Percentiles rank a stretch among this genome's conserved stretches.
Evolutionary conservation across 257 asterid genomes (phyloP).

Genomic region (Eustoma russellianum): DNA sequence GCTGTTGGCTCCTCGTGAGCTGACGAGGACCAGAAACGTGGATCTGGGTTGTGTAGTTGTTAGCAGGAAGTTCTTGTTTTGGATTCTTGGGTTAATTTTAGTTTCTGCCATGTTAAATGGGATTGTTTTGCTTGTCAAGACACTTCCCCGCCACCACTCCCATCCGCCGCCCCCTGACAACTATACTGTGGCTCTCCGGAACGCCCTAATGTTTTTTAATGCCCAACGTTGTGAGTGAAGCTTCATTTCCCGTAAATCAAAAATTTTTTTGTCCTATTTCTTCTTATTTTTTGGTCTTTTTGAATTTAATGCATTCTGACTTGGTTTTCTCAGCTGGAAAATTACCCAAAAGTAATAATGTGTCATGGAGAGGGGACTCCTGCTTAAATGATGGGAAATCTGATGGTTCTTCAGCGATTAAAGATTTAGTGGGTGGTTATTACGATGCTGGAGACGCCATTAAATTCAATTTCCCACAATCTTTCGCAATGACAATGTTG

Average conservation of each 20-base stretch:
- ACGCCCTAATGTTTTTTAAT: slow-evolving; percentile 91
- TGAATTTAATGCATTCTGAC: slow-evolving; percentile 14
- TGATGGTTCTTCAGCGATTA: slow-evolving; percentile 35
- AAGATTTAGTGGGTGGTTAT: slow-evolving; percentile 77
- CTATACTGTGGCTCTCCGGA: slow-evolving; percentile 72
- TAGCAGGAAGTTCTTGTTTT: slow-evolving; percentile 71
- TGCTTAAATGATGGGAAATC: slow-evolving; percentile 63
- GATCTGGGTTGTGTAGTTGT: slow-evolving; percentile 95
- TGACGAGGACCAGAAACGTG: slow-evolving; percentile 93
- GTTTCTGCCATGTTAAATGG: slow-evolving; percentile 71
- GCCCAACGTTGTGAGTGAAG: slow-evolving; percentile 78
- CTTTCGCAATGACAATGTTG: slow-evolving; percentile 93
- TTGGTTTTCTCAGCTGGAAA: slow-evolving; percentile 63
- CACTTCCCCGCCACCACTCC: slow-evolving; percentile 69
- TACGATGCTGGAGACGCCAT: slow-evolving; percentile 98
- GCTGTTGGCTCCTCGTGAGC: slow-evolving; percentile 90
- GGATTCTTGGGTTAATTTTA: slow-evolving; percentile 70
- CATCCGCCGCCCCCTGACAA: slow-evolving; percentile 80
- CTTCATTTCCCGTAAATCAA: too few relatives aligned
- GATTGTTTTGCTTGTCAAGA: slow-evolving; percentile 61
- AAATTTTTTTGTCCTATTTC: too few relatives aligned
- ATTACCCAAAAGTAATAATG: slow-evolving; percentile 81
- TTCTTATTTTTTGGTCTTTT: too few relatives aligned
- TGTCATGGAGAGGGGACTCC: slow-evolving; percentile 97
- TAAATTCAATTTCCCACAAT: slow-evolving; percentile 74